Conservation (phyloP, 2,329 filamentous ascomycete species). For the Blastomyces silverae region DNA sequence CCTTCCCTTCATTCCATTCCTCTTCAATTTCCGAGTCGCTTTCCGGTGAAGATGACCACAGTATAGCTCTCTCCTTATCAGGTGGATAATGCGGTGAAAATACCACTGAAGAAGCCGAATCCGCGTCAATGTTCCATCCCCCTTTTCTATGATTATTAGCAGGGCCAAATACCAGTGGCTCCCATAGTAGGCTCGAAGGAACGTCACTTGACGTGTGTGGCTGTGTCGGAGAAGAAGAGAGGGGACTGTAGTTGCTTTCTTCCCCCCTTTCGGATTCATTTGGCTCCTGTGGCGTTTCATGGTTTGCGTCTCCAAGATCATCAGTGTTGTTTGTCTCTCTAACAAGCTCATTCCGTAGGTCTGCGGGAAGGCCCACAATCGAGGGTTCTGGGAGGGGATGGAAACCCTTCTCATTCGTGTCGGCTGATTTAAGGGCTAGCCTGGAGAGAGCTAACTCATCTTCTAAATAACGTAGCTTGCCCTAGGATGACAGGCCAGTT, state of each 20-base stretch:
- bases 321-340: neutral
- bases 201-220: neutral
- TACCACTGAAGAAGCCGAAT: neutral
- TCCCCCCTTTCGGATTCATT: neutral
- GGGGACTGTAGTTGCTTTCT: neutral
- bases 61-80: neutral
- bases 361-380: neutral
- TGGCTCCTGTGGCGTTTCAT: neutral
- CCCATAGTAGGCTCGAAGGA: neutral
- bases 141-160: neutral
- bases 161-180: neutral
- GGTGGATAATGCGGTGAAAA: neutral
- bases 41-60: neutral
- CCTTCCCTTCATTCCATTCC: neutral
- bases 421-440: neutral
- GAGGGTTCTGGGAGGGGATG: no score
- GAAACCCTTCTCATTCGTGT: neutral
- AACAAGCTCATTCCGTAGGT: slow-evolving; percentile 3
- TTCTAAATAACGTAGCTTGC: neutral
- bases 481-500: neutral
- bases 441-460: slow-evolving; percentile 6
- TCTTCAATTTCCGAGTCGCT: neutral
- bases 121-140: neutral
- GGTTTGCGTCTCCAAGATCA: neutral
- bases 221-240: neutral